Evolutionary conservation across 805 yeast genomes (phyloP).

Genomic region (Jamesozyma piceae): DNA sequence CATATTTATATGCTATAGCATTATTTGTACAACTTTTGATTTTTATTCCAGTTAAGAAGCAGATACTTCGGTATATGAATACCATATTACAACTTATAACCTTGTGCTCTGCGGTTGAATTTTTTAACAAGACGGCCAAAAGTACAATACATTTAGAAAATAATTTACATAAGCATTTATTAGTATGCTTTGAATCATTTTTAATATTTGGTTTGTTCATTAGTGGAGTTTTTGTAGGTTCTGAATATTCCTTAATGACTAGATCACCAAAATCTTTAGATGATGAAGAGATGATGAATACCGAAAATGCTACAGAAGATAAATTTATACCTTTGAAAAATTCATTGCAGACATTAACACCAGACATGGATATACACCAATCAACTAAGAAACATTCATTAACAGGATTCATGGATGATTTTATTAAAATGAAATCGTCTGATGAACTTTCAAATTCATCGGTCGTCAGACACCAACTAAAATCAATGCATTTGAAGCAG

Average conservation of each 20-base stretch:
- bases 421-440: constrained; percentile 4
- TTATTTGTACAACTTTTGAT: constrained; percentile 1
- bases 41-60: background rate
- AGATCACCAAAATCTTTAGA: background rate
- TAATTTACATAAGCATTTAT: constrained; percentile 7
- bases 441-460: constrained; percentile 21
- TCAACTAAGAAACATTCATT: background rate
- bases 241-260: background rate
- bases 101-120: constrained; percentile 16
- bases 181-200: constrained; percentile 15
- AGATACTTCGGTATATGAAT: background rate
- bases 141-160: background rate
- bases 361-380: constrained; percentile 17
- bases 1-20: constrained; percentile 13
- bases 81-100: constrained; percentile 13
- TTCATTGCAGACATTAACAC: constrained; percentile 29
- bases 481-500: constrained; percentile 1
- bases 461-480: constrained; percentile 20
- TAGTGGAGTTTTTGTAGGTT: constrained; percentile 18
- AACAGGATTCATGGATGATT: constrained; percentile 2
- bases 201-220: constrained; percentile 15
- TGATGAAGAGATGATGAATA: constrained; percentile 1
- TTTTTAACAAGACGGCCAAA: constrained; percentile 11
- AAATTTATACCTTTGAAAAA: constrained; percentile 23
- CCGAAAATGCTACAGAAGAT: constrained; percentile 4